Evolutionary conservation across 2,329 filamentous ascomycete genomes (phyloP), one percentile per base, ranked within the genome.

Genomic region (Drechslerella coelobrocha): DNA sequence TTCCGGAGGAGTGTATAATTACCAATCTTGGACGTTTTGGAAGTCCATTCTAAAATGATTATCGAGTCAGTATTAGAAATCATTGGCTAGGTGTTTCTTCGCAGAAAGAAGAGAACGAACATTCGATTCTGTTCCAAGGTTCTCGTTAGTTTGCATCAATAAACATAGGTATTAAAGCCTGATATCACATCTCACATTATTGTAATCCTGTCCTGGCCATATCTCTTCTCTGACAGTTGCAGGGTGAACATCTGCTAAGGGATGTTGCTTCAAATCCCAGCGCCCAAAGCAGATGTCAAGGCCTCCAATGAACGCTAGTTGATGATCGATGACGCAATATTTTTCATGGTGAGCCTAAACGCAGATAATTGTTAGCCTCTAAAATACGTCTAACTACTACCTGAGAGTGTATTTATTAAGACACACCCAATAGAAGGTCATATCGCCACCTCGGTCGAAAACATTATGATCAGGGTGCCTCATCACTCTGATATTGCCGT

Each of bases 131-230:
- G 21, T 41, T 41, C 43, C 23, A 48, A 55, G 7, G 3, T 19
- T 9, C 41, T 21, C 14, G 47, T 51, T 51, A 51, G 47, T 17
- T 45, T 21, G 17, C 34, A 4, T 39, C 4, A 6, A 39, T 48
- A 8, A 4, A 48, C 19, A 19, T 5, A 4, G 10, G 5, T 2
- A 51, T 31, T 4, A n/a, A 47, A 39, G 21, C n/a, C 0, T 8
- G 14, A 19, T 8, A 23, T 19, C 6, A 10, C 17, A 12, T 26
- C 56, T 54, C 63, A 74, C 73, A 68, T 75, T 75, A 79, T 97
- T 97, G 82, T 95, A 97, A 76, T 99, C 94, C 77, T 99, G 94
- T 0, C 94, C 94, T 0, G 94, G 92, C 83, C 91, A 99, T 19
- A 97, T 83, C 78, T 97, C 92, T 60, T 92, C 86, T 12, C 85